Evolutionary conservation across 2,329 filamentous ascomycete species (phyloP).

Genomic region (Sclerotinia nivalis): DNA sequence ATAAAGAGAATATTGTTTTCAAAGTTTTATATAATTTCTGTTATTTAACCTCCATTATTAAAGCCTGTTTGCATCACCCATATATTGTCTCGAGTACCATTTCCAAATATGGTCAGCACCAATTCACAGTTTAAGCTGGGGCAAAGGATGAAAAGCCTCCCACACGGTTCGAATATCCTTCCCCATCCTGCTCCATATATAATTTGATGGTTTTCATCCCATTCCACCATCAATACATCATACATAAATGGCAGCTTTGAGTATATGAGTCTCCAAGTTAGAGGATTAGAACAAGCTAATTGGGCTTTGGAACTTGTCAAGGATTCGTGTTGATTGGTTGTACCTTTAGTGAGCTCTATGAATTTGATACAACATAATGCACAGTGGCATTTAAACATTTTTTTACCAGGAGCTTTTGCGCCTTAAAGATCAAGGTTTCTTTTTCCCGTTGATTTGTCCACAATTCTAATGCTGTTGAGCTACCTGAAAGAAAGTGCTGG

Average conservation of each 20-base stretch:
- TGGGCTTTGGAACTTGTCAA: too few relatives aligned
- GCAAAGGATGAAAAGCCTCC: neutral
- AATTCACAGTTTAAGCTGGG: neutral
- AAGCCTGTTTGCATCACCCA: too few relatives aligned
- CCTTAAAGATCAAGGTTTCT: neutral
- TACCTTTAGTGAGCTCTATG: neutral
- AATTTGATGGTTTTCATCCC: neutral
- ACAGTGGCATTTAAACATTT: fast-evolving
- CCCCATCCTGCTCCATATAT: neutral
- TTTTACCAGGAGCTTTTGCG: neutral
- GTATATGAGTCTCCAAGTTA: neutral
- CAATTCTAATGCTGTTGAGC: neutral
- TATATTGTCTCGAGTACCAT: neutral
- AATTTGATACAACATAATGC: neutral
- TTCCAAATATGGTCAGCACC: neutral
- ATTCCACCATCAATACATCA: neutral
- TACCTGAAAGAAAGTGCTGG: neutral
- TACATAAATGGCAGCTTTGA: neutral
- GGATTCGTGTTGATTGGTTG: neutral
- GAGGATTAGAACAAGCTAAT: fast-evolving
- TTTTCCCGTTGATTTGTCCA: neutral
- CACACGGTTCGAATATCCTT: too few relatives aligned
- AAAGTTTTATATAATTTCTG: neutral
- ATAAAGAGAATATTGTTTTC: neutral
- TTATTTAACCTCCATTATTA: too few relatives aligned